Evolutionary conservation across 805 yeast species (phyloP).

Genomic region (Wickerhamiella lipophila): DNA sequence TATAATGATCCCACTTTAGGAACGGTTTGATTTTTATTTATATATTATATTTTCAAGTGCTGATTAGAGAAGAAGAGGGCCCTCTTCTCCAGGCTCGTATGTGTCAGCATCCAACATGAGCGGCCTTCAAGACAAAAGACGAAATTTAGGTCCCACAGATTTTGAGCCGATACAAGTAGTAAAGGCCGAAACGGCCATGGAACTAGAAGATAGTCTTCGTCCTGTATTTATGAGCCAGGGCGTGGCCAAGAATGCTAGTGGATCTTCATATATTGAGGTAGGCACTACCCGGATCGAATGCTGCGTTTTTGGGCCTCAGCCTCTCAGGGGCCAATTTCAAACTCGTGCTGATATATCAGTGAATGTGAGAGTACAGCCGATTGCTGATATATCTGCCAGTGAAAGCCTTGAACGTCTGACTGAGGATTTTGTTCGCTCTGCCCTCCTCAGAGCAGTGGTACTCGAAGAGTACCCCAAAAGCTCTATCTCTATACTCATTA

Average conservation of each 20-base stretch:
- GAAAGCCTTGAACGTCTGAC: constrained; percentile 34
- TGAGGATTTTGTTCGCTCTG: constrained; percentile 38
- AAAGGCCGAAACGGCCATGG: constrained; percentile 18
- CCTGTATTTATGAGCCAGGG: constrained; percentile 52
- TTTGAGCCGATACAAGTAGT: constrained; percentile 42
- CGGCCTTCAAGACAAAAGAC: constrained; percentile 52
- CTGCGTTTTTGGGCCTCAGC: constrained; percentile 80
- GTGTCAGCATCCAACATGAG: constrained; percentile 16
- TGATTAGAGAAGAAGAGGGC: no score
- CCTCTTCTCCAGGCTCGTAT: not conserved
- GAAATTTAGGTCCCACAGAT: constrained; percentile 70
- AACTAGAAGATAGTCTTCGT: constrained; percentile 22
- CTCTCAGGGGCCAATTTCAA: constrained; percentile 60
- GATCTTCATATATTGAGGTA: constrained; percentile 68
- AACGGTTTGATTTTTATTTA: not conserved
- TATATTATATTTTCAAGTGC: no score
- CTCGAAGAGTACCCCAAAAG: constrained; percentile 79
- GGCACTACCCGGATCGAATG: constrained; percentile 50
- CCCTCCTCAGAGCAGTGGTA: constrained; percentile 41
- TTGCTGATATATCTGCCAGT: constrained; percentile 32
- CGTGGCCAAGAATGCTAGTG: constrained; percentile 57
- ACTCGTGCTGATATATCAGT: constrained; percentile 56
- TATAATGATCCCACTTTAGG: not conserved
- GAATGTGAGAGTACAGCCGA: constrained; percentile 42
- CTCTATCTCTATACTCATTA: constrained; percentile 64